phyloP scores from a whole-genome alignment of 2,329 filamentous ascomycete genomes.

The Zarea fungicola region DNA sequence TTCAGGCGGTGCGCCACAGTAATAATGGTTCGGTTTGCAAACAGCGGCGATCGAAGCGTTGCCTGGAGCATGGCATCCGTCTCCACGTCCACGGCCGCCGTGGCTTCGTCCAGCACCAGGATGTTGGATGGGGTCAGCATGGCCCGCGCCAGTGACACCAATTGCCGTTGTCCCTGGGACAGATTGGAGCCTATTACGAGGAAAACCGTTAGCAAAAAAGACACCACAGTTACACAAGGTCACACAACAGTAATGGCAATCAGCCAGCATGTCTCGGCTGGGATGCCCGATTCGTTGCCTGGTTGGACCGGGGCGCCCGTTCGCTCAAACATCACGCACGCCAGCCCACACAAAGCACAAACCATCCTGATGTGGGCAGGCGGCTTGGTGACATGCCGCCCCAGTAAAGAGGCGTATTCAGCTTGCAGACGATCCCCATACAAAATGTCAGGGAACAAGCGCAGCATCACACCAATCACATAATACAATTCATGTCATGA shows the following conservation, averaged over 20 bases:
- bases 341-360: background rate
- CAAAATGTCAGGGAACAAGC: no score
- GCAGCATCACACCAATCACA: constrained; percentile 1
- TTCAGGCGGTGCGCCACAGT: constrained; percentile 98
- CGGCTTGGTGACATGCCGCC: background rate
- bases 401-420: background rate
- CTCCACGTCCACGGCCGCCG: constrained; percentile 66
- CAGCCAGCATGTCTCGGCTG: background rate
- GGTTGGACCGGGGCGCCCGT: background rate
- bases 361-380: no score
- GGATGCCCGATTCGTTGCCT: background rate
- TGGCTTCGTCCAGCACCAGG: constrained; percentile 93
- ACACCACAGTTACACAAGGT: background rate
- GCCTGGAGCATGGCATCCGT: constrained; percentile 62
- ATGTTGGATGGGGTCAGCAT: constrained; percentile 96
- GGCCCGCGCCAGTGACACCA: constrained; percentile 88
- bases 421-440: background rate
- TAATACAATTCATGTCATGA: constrained; percentile 20
- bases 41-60: constrained; percentile 60
- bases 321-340: background rate
- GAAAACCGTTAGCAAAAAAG: background rate
- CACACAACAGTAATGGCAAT: no score
- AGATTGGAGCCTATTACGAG: constrained; percentile 72
- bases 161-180: constrained; percentile 89
- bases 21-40: constrained; percentile 91